A percentile compares a stretch with the other conserved stretches of the same genome.
phyloP scores from a whole-genome alignment of 2,329 filamentous ascomycete genomes.

The Teratosphaeriaceae sp. region DNA sequence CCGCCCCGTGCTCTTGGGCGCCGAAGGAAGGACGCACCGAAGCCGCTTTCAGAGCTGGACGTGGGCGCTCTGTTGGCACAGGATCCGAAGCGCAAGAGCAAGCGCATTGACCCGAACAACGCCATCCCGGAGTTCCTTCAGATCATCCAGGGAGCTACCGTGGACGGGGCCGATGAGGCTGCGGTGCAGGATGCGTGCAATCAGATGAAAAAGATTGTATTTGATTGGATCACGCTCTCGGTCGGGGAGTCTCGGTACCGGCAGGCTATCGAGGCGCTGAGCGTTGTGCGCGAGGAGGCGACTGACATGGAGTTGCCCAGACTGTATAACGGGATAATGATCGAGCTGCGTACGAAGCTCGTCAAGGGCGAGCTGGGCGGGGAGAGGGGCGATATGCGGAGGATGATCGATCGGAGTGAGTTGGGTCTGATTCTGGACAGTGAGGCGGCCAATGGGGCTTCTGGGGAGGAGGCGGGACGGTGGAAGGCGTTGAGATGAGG shows the following conservation, averaged over 20 bases:
- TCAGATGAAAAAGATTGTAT: conserved; percentile 68
- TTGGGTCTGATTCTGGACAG: conserved; percentile 67
- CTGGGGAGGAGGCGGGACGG: conserved; percentile 59
- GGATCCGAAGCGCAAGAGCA: conserved; percentile 38
- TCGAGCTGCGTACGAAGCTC: conserved; percentile 64
- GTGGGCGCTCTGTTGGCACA: conserved; percentile 70
- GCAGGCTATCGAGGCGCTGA: conserved; percentile 66
- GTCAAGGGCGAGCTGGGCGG: conserved; percentile 65
- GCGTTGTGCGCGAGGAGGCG: conserved; percentile 71
- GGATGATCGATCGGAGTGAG: conserved; percentile 56
- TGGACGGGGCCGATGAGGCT: conserved; percentile 51
- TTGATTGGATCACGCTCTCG: conserved; percentile 61
- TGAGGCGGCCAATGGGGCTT: conserved; percentile 59
- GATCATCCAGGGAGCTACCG: conserved; percentile 54
- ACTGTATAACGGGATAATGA: conserved; percentile 69
- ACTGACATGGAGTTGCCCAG: conserved; percentile 66
- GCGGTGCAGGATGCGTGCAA: conserved; percentile 50
- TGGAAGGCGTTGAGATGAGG: too few species aligned
- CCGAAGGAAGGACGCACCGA: conserved; percentile 56
- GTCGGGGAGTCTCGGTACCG: conserved; percentile 70
- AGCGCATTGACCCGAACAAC: conserved; percentile 60
- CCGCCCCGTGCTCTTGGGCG: conserved; percentile 46
- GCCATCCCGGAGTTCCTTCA: conserved; percentile 89
- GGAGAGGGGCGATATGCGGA: conserved; percentile 79
- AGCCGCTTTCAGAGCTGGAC: conserved; percentile 85